Percentiles rank a stretch among this genome's conserved stretches.
Conservation (phyloP, 768 basidiomycete species). For the Collybiopsis confluens region DNA sequence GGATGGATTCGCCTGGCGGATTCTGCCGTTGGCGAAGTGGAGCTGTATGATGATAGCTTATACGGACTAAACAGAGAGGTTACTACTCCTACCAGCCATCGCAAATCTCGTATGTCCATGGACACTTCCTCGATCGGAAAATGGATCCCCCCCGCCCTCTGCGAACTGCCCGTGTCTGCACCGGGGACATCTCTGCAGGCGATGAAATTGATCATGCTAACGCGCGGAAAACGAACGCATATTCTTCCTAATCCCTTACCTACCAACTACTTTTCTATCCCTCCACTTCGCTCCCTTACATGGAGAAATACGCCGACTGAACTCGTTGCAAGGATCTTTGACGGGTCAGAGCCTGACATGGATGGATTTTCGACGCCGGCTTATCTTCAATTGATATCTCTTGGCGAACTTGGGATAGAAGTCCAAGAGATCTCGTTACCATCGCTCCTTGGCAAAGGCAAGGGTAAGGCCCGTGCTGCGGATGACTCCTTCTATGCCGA, state of each 20-base stretch:
- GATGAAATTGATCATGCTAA: slow-evolving; percentile 57
- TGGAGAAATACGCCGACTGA: slow-evolving; percentile 60
- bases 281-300: slow-evolving; percentile 49
- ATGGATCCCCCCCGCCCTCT: slow-evolving; percentile 49
- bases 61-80: slow-evolving; percentile 16
- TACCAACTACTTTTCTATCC: slow-evolving; percentile 34
- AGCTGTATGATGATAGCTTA: slow-evolving; percentile 44
- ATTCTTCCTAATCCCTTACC: slow-evolving; percentile 68
- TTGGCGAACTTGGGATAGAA: slow-evolving; percentile 71
- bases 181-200: slow-evolving; percentile 22
- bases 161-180: slow-evolving; percentile 41
- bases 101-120: slow-evolving; percentile 22
- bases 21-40: slow-evolving; percentile 76
- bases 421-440: slow-evolving; percentile 62
- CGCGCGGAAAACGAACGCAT: slow-evolving; percentile 66
- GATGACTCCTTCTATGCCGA: slow-evolving; percentile 52
- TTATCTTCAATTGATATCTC: slow-evolving; percentile 65
- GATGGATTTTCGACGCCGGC: slow-evolving; percentile 25
- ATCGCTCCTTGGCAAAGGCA: slow-evolving; percentile 50
- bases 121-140: slow-evolving; percentile 17
- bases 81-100: slow-evolving; percentile 10
- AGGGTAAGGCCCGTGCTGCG: slow-evolving; percentile 33
- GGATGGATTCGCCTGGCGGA: slow-evolving; percentile 78
- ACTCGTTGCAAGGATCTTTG: slow-evolving; percentile 49
- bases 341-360: slow-evolving; percentile 22